A percentile compares a stretch with the other conserved stretches of the same genome.
Evolutionary conservation across 108 stramenopile species (phyloP).

Genomic region (Discostella pseudostelligera): DNA sequence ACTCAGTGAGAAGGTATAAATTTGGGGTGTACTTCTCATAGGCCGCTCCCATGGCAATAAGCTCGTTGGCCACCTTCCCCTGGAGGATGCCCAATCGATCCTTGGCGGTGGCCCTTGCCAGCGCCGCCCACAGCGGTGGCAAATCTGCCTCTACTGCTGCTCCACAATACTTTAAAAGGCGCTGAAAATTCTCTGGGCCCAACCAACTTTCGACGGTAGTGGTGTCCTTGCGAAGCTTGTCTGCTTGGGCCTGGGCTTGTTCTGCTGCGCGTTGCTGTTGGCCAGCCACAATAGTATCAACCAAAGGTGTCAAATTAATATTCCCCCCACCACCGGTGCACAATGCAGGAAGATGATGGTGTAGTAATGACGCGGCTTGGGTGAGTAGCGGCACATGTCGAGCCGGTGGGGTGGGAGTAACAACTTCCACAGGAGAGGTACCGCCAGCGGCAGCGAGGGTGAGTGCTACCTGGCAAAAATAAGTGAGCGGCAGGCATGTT

Average conservation of each 20-base stretch:
- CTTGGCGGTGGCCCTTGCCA: conserved; percentile 5
- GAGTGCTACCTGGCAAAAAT: conserved; percentile 13
- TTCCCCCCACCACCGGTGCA: neutral
- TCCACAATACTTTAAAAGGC: neutral
- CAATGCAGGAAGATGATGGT: conserved; percentile 3
- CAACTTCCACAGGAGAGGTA: neutral
- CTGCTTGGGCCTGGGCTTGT: neutral
- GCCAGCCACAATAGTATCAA: neutral
- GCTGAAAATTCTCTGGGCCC: conserved; percentile 1
- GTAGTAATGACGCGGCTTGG: neutral
- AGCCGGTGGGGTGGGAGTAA: neutral
- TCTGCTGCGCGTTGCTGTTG: conserved; percentile 18
- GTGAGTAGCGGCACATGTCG: conserved; percentile 8
- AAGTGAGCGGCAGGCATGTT: conserved; percentile 5
- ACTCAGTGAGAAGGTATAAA: conserved; percentile 6
- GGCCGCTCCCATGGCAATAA: neutral
- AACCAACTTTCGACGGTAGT: conserved; percentile 10
- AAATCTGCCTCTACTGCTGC: neutral
- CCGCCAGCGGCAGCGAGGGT: neutral
- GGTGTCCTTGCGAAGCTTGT: conserved; percentile 1
- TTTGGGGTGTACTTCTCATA: conserved; percentile 1
- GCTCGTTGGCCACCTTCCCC: neutral
- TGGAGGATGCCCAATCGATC: conserved; percentile 7
- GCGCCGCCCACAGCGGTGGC: neutral
- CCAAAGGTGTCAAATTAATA: neutral